Base-by-base conservation (phyloP, 176 grass and related monocot species). In the Musa itinerans region DNA sequence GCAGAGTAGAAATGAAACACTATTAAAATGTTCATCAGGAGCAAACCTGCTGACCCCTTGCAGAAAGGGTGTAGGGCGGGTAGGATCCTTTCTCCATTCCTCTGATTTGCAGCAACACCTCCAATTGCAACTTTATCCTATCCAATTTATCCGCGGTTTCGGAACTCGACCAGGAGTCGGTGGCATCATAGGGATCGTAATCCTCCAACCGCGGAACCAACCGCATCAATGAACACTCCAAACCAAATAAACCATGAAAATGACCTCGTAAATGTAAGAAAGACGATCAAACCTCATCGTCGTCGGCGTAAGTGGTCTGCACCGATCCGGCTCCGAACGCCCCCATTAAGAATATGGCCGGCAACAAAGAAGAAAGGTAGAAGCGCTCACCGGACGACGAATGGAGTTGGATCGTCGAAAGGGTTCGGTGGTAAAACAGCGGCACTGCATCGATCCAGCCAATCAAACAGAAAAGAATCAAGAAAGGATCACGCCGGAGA, bases 31-130 rank as follows among this genome's bases (percentile, higher is more conserved):
- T 14, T 8, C 50, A 73, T 24, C 9, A 55, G 9, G 16, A 72
- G 10, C 11, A 17, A 54, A 74, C 72, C 72, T 74, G 54, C 12
- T 74, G 22, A 11, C 72, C 72, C 23, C 17, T 56, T 8, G 11
- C 72, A 55, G 52, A 53, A 17, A 74, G 13, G 22, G 50, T 22
- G 72, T 27, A 74, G 19, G 50, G 72, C 20, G 72, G 72, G 51
- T 57, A 74, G 2, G 72, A 74, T 27, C 72, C 72, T 13, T 14
- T 2, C 13, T 55, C 51, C 72, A 74, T 74, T 16, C 53, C 50
- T 56, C 10, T 74, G n/a, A 1, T 55, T 56, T 24, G 23, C 10
- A 74, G 14, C 14, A 74, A 19, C 2, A 27, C 72, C 29, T 74
- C 72, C 53, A 74, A 26, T 2, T n/a, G 72, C 12, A 10, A 21